phyloP scores from a whole-genome alignment of 2,329 filamentous ascomycete species.

The Magnaporthales sp. region DNA sequence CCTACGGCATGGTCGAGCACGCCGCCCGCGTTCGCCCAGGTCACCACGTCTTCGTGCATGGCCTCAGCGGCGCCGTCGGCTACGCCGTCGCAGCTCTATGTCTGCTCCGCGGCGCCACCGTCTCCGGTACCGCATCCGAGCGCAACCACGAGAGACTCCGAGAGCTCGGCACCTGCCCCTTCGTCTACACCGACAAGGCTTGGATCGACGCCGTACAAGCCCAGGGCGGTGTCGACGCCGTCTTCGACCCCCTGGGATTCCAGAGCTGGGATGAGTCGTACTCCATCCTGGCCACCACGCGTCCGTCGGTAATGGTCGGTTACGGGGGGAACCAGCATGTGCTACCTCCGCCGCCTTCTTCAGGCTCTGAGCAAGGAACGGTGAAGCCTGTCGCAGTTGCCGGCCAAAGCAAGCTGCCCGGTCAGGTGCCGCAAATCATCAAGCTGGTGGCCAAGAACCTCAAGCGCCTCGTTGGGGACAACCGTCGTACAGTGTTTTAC shows the following conservation, averaged over 20 bases:
- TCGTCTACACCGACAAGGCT: slow-evolving; percentile 37
- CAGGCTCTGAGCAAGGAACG: too few relatives aligned
- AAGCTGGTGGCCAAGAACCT: slow-evolving; percentile 23
- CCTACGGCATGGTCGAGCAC: slow-evolving; percentile 27
- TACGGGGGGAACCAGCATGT: slow-evolving; percentile 27
- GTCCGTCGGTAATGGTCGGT: slow-evolving; percentile 21
- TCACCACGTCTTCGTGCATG: slow-evolving; percentile 40
- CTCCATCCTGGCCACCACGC: slow-evolving; percentile 25
- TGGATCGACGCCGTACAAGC: slow-evolving; percentile 37
- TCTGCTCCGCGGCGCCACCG: slow-evolving; percentile 31
- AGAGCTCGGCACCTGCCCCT: slow-evolving; percentile 29
- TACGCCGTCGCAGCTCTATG: slow-evolving; percentile 31
- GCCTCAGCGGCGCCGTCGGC: slow-evolving; percentile 40
- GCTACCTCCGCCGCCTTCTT: slow-evolving; percentile 11
- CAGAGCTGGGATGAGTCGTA: slow-evolving; percentile 42
- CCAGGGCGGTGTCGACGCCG: slow-evolving; percentile 35
- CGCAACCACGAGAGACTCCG: slow-evolving; percentile 33
- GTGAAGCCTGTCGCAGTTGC: background rate
- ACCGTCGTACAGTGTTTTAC: slow-evolving; percentile 25
- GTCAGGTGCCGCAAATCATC: slow-evolving; percentile 18
- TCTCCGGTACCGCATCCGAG: slow-evolving; percentile 39
- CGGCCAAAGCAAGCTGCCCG: slow-evolving; percentile 16
- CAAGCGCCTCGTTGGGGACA: slow-evolving; percentile 10
- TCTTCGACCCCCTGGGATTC: slow-evolving; percentile 40
- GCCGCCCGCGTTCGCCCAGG: slow-evolving; percentile 29